Percentiles rank a stretch among this genome's conserved stretches.
These are phyloP conservation scores for Mycena leptocephala DNA, from an alignment of 768 basidiomycete genomes.

Conservation along the genomic window DNA sequence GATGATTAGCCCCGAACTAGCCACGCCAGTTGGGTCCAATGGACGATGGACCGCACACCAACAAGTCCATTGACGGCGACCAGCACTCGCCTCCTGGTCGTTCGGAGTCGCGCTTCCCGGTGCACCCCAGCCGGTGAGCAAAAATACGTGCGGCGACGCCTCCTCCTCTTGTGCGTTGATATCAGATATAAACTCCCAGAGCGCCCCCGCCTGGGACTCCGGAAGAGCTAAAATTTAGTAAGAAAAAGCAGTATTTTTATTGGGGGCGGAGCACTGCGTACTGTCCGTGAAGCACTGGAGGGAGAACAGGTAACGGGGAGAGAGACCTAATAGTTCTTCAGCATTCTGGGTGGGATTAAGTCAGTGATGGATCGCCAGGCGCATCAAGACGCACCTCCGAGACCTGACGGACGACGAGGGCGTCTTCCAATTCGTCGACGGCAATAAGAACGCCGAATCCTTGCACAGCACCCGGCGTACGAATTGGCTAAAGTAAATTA, in stretches of 20 bases:
- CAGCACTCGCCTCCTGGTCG: constrained; percentile 46
- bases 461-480: constrained; percentile 87
- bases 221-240: no score
- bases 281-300: constrained; percentile 83
- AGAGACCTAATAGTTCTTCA: constrained; percentile 80
- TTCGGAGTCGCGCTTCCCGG: constrained; percentile 64
- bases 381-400: constrained; percentile 73
- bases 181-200: constrained; percentile 80
- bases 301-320: constrained; percentile 79
- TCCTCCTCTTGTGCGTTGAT: constrained; percentile 60
- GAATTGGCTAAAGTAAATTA: constrained; percentile 73
- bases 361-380: not conserved
- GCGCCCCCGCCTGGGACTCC: constrained; percentile 72
- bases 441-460: constrained; percentile 88
- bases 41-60: constrained; percentile 81
- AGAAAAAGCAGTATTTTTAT: no score
- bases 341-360: constrained; percentile 72
- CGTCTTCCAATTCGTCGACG: constrained; percentile 73
- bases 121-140: constrained; percentile 79
- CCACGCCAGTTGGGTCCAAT: constrained; percentile 36
- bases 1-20: constrained; percentile 64
- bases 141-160: constrained; percentile 73
- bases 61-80: constrained; percentile 71
- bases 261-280: no score
- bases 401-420: constrained; percentile 79